Evolutionary conservation across 2,329 filamentous ascomycete genomes (phyloP).

Genomic region (Aureobasidium sp.): DNA sequence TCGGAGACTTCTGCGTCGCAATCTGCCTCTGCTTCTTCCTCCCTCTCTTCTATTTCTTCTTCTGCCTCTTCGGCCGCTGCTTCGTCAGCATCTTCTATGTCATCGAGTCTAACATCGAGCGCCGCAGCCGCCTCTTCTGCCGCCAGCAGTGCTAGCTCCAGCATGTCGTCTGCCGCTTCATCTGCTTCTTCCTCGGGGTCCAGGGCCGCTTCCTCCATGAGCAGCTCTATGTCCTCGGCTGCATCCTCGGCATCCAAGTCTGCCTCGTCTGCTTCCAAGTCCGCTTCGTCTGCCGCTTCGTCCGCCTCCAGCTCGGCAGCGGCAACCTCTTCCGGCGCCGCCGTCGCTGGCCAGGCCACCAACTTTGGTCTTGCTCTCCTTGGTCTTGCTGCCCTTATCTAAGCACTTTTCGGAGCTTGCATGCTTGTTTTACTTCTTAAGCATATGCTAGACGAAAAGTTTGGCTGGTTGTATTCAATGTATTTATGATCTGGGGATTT

Average conservation of each 20-base stretch:
- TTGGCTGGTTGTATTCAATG: not conserved
- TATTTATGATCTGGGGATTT: not conserved
- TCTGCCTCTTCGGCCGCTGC: not conserved
- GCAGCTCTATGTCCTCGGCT: not conserved
- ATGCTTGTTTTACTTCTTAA: not conserved
- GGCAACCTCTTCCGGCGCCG: conserved; percentile 4
- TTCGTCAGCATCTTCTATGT: not conserved
- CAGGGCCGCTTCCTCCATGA: not conserved
- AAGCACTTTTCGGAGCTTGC: not conserved
- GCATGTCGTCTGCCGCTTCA: not conserved
- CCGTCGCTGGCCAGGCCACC: not conserved
- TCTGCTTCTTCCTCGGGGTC: conserved; percentile 2
- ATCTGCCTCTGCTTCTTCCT: not conserved
- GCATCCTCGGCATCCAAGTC: not conserved
- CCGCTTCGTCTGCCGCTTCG: not conserved
- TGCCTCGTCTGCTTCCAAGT: conserved; percentile 5
- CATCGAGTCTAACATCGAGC: conserved; percentile 12
- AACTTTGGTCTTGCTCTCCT: conserved; percentile 8
- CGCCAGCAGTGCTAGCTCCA: conserved; percentile 8
- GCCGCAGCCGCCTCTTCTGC: not conserved
- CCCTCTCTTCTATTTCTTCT: not conserved
- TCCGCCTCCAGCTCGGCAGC: not conserved
- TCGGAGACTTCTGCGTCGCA: not conserved
- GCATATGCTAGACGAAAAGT: not conserved
- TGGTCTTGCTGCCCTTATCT: conserved; percentile 7